phyloP scores from a whole-genome alignment of 2,329 filamentous ascomycete species.

The Trichoderma citrinoviride region DNA sequence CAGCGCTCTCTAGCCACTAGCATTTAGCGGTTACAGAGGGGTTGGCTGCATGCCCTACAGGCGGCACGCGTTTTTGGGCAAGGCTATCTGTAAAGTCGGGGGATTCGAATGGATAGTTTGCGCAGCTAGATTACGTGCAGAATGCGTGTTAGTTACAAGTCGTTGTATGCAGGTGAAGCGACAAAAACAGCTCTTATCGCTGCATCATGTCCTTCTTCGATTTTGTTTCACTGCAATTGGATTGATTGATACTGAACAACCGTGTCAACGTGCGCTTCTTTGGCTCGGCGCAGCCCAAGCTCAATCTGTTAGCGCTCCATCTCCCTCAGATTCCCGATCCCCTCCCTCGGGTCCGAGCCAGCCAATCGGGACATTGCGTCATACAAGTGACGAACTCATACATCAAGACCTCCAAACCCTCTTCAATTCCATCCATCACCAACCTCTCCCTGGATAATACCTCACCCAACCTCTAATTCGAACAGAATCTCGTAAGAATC shows the following conservation, averaged over 20 bases:
- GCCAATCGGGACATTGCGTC: constrained; percentile 17
- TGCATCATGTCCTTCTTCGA: background rate
- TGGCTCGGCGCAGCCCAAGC: background rate
- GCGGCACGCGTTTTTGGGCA: background rate
- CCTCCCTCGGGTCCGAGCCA: background rate
- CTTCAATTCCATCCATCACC: background rate
- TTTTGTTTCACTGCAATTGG: no score
- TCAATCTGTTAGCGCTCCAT: background rate
- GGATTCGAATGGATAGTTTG: background rate
- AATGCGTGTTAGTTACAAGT: background rate
- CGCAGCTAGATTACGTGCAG: background rate
- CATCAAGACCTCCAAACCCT: background rate
- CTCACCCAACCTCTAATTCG: background rate
- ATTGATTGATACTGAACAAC: no score
- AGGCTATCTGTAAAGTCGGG: background rate
- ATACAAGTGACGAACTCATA: background rate
- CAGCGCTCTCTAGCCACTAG: background rate
- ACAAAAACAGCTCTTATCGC: background rate
- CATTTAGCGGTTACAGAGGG: background rate
- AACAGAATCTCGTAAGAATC: background rate
- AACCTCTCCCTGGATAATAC: background rate
- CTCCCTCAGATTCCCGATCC: background rate
- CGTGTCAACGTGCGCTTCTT: no score
- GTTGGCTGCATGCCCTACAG: background rate
- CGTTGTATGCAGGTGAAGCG: background rate